Conservation (phyloP, 1,284 basidiomycete species). For the Wallemia mellicola region DNA sequence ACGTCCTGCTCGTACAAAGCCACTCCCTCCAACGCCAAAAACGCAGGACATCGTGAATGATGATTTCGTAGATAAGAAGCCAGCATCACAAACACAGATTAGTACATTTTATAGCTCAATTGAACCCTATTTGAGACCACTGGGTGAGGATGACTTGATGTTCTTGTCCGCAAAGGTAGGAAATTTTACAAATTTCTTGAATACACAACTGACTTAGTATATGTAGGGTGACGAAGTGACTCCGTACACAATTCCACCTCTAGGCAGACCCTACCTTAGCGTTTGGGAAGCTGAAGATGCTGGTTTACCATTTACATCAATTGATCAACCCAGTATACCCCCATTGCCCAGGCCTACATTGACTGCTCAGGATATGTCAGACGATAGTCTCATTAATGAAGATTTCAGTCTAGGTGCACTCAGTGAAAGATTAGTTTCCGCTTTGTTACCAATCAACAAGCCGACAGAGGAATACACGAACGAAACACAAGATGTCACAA, state of each 20-base stretch:
- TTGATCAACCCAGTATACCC: background rate
- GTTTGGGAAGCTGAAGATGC: constrained; percentile 1
- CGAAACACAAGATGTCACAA: background rate
- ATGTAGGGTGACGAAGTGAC: background rate
- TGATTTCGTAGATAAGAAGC: background rate
- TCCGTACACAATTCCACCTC: background rate
- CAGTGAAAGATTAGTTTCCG: background rate
- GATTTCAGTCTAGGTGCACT: background rate
- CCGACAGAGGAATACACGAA: background rate
- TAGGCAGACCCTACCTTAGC: background rate
- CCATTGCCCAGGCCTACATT: background rate
- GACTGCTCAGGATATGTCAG: background rate
- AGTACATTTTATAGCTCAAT: background rate
- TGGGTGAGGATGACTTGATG: constrained; percentile 1
- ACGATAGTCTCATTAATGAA: background rate
- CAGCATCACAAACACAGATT: background rate
- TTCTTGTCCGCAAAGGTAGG: background rate
- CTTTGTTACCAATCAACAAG: background rate
- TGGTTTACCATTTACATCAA: background rate
- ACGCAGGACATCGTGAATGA: background rate
- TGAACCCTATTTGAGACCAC: background rate
- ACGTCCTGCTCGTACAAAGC: background rate
- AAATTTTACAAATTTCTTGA: background rate
- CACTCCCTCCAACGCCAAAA: background rate
- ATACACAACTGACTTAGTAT: background rate